Percentiles rank a stretch among this genome's conserved stretches.
Evolutionary conservation across 2,329 filamentous ascomycete genomes (phyloP).

Genomic region (Fusarium verticillioides): DNA sequence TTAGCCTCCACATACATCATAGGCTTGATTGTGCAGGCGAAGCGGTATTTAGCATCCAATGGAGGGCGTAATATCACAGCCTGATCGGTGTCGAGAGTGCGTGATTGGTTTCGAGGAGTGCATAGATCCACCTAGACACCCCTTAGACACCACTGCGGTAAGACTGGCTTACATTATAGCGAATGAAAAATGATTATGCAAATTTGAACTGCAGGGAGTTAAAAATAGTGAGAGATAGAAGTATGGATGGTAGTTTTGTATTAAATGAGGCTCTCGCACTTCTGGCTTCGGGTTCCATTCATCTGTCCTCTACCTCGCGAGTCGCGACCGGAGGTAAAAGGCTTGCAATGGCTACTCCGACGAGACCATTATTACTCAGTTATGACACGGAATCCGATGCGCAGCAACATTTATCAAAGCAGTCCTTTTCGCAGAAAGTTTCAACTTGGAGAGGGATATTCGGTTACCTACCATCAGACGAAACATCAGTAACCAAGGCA

Average conservation of each 20-base stretch:
- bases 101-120: neutral
- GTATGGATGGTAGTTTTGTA: no score
- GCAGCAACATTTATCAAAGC: no score
- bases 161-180: no score
- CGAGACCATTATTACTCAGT: rapidly evolving
- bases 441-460: neutral
- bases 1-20: no score
- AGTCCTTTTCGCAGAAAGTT: neutral
- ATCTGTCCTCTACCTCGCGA: no score
- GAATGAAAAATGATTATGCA: no score
- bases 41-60: neutral
- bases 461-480: rapidly evolving
- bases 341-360: neutral
- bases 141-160: no score
- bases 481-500: rapidly evolving
- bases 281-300: no score
- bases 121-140: neutral
- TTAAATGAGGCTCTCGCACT: no score
- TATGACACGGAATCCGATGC: neutral
- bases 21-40: rapidly evolving
- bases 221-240: no score
- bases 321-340: no score
- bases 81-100: rapidly evolving
- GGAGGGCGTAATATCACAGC: rapidly evolving
- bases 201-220: no score